Evolutionary conservation across 805 yeast genomes (phyloP).

Genomic region (Metschnikowia corniflorae): DNA sequence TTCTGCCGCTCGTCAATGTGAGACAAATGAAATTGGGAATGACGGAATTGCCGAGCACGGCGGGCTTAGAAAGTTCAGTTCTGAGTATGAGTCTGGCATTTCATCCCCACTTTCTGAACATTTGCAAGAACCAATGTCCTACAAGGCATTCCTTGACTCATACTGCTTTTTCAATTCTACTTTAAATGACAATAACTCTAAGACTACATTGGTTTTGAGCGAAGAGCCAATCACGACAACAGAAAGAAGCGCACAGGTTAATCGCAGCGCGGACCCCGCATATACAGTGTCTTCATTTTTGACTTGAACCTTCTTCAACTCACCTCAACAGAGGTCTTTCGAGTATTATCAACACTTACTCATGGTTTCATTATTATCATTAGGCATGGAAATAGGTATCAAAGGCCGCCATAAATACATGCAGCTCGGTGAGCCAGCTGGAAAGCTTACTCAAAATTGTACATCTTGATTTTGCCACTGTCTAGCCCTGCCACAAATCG

Average conservation of each 20-base stretch:
- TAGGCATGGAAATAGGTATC: too few relatives aligned
- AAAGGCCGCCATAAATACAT: too few relatives aligned
- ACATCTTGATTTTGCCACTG: constrained; percentile 80
- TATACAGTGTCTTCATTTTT: constrained; percentile 16
- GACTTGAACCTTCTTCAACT: constrained; percentile 4
- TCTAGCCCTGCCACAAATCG: constrained; percentile 89
- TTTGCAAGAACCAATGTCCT: constrained; percentile 45
- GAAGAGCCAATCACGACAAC: constrained; percentile 10
- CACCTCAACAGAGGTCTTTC: too few relatives aligned
- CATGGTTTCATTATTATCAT: too few relatives aligned
- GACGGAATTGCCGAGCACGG: background rate
- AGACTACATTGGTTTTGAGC: constrained; percentile 17
- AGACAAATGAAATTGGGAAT: too few relatives aligned
- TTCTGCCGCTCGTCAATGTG: too few relatives aligned
- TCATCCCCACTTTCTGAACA: constrained; percentile 3
- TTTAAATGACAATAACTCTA: constrained; percentile 17
- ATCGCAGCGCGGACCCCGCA: constrained; percentile 4
- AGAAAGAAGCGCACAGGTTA: background rate
- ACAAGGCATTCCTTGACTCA: constrained; percentile 53
- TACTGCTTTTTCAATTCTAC: constrained; percentile 52
- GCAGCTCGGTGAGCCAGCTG: too few relatives aligned
- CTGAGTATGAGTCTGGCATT: background rate
- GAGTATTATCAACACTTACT: too few relatives aligned
- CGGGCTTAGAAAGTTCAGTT: background rate
- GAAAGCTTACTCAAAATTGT: constrained; percentile 23